Base-by-base conservation (phyloP, 129 eudicot species). In the Saussurea involucrata region DNA sequence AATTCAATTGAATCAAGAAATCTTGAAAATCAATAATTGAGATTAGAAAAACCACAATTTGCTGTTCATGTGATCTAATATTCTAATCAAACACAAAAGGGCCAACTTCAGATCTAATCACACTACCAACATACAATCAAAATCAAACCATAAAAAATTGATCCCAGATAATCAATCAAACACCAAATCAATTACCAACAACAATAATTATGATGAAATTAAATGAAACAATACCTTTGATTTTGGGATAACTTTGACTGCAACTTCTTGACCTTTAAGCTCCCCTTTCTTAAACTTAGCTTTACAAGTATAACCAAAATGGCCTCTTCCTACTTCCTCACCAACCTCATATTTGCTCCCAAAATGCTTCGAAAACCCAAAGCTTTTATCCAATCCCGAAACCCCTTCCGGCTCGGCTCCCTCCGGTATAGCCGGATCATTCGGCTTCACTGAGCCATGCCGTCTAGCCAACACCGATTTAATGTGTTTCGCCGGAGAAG, bases 401-500 rank as follows among this genome's bases (percentile, higher is more conserved):
- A 60, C 89, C 4, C 73, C 82, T 42, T 73, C 87, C 55, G 46
- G 32, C 63, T 83, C 92, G 5, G 72, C 25, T 12, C 86, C 94
- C 74, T 86, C 95, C 63, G 89, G 94, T 70, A 84, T 83, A n/a
- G 83, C 79, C 29, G 88, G 87, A 73, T 76, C 92, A 17, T 85
- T 89, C 36, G 96, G 90, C 86, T 93, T 93, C 69, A 92, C 92
- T 0, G 93, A 83, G 25, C 97, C 97, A 0, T 89, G 94, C 77
- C 98, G 76, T 25, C 92, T 60, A 7, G 92, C 93, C 68, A 90
- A 71, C 63, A 84, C 78, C 6, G 96, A 87, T 69, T 81, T 86
- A 17, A 95, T 95, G 64, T 95, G 98, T 78, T 92, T 95, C 76
- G 97, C 98, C 76, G 96, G 98, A 8, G 98, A 95, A 36, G 98